Conservation (phyloP, 805 yeast genomes). For the Candida namnaoensis region DNA sequence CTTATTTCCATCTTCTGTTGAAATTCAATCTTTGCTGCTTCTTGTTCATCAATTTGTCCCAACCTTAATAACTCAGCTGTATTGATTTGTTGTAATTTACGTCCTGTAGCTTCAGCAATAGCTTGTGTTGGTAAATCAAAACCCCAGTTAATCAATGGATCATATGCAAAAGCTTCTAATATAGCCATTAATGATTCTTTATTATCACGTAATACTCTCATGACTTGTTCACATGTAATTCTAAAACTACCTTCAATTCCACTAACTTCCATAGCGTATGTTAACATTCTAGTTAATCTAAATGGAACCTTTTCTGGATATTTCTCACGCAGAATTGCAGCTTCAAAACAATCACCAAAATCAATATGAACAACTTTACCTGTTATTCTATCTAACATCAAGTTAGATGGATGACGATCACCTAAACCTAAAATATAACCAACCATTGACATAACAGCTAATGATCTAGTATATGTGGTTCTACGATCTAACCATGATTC, state of each 20-base stretch:
- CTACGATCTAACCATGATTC: conserved; percentile 98
- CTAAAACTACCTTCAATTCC: conserved; percentile 97
- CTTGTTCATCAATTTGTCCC: conserved; percentile 71
- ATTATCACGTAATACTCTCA: conserved; percentile 89
- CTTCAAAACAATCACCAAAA: conserved; percentile 98
- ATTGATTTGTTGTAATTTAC: conserved; percentile 56
- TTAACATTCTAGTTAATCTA: conserved; percentile 91
- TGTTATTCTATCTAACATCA: conserved; percentile 89
- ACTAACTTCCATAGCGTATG: conserved; percentile 98
- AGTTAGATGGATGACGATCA: conserved; percentile 94
- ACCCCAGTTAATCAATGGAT: conserved; percentile 98
- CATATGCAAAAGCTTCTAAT: conserved; percentile 95
- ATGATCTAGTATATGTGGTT: conserved; percentile 89
- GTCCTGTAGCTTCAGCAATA: conserved; percentile 66
- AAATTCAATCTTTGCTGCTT: conserved; percentile 60
- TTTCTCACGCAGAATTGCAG: conserved; percentile 92
- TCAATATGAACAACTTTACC: conserved; percentile 97
- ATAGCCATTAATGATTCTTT: conserved; percentile 97
- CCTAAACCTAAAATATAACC: conserved; percentile 96
- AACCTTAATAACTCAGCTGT: conserved; percentile 62
- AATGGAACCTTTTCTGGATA: conserved; percentile 98
- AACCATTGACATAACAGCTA: conserved; percentile 98
- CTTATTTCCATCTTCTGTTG: conserved; percentile 67
- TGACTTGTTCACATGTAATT: conserved; percentile 93
- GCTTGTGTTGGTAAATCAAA: conserved; percentile 85